phyloP scores from a whole-genome alignment of 73 alveolate species.

The Diophrys sp. region DNA sequence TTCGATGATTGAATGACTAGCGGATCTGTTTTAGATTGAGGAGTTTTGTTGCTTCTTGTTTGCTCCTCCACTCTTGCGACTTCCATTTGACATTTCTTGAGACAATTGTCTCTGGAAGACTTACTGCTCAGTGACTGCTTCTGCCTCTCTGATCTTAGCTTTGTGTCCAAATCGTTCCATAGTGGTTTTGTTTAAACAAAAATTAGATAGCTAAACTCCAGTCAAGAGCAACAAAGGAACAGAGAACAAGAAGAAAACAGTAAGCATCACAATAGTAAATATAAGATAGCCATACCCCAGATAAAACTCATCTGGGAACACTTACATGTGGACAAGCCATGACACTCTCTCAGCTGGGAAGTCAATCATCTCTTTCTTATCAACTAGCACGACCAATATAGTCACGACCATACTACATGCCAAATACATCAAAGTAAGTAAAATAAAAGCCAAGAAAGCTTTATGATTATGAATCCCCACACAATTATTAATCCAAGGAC shows the following conservation, averaged over 20 bases:
- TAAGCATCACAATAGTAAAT: not conserved
- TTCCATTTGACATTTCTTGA: no score
- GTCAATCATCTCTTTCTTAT: not conserved
- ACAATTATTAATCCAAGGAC: conserved; percentile 76
- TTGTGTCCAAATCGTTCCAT: not conserved
- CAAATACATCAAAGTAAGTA: conserved; percentile 7
- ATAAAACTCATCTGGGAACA: not conserved
- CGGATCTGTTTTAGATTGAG: no score
- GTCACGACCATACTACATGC: not conserved
- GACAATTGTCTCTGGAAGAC: no score
- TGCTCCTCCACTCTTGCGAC: no score
- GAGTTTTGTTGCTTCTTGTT: no score
- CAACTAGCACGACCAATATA: not conserved
- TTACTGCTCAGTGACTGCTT: no score
- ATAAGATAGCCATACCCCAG: not conserved
- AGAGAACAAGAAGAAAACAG: not conserved
- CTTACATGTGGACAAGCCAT: not conserved
- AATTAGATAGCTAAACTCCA: conserved; percentile 16
- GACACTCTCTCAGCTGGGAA: not conserved
- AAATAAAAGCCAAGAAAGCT: conserved; percentile 47
- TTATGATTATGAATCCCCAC: conserved; percentile 66
- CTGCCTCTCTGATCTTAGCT: not conserved
- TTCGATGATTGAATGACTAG: no score
- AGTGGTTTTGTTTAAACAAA: conserved; percentile 2
- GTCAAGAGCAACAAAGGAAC: not conserved